Conservation (phyloP, 768 basidiomycete species). For the Tubosaeta sp. region DNA sequence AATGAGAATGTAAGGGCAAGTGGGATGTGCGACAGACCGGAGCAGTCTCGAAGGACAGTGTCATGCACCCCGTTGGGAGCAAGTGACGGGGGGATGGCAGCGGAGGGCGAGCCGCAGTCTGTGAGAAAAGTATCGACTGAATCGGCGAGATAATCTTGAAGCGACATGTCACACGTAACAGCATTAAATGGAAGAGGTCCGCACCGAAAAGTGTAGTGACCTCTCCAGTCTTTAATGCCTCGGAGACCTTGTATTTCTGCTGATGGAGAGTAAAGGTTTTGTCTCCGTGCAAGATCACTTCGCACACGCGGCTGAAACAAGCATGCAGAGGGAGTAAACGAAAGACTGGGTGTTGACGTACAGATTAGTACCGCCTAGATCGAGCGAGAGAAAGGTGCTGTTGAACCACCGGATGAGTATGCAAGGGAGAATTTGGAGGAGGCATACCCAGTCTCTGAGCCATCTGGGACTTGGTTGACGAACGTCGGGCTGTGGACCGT, state of each 20-base stretch:
- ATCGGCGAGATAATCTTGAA: constrained; percentile 91
- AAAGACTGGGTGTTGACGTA: constrained; percentile 37
- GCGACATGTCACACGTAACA: constrained; percentile 8
- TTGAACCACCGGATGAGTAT: constrained; percentile 7
- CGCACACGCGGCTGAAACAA: constrained; percentile 80
- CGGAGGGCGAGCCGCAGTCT: constrained; percentile 30
- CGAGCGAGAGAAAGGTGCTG: constrained; percentile 93
- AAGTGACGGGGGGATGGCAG: constrained; percentile 25
- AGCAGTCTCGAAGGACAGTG: constrained; percentile 10
- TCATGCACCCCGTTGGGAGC: constrained; percentile 13
- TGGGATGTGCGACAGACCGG: constrained; percentile 45
- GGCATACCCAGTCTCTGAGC: constrained; percentile 85
- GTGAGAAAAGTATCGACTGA: constrained; percentile 95
- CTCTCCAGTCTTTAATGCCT: constrained; percentile 89
- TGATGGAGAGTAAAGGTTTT: constrained; percentile 86
- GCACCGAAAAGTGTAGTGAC: constrained; percentile 81
- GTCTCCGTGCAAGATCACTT: constrained; percentile 87
- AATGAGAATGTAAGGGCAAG: constrained; percentile 97
- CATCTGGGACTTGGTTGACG: constrained; percentile 93
- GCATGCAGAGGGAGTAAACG: not conserved
- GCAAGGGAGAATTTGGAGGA: not conserved
- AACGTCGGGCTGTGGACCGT: constrained; percentile 70
- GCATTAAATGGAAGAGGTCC: constrained; percentile 9
- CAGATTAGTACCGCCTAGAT: constrained; percentile 98
- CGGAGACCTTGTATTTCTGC: constrained; percentile 96